These are phyloP conservation scores for Floccularia luteovirens DNA, from an alignment of 768 basidiomycete genomes.

Conservation along the genomic window DNA sequence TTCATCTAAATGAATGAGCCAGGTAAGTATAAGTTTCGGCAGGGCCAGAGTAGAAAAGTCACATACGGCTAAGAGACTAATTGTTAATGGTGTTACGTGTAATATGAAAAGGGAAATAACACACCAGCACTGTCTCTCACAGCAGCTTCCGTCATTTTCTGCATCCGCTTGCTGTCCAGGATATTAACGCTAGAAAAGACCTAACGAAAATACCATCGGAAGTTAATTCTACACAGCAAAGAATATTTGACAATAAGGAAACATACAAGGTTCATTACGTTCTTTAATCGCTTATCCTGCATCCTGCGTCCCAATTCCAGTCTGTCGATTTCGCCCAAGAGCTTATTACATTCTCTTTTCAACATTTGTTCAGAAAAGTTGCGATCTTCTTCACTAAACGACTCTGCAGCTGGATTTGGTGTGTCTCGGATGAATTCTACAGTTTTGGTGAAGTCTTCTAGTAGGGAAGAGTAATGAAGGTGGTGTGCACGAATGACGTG, in stretches of 20 bases:
- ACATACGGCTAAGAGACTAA: neutral
- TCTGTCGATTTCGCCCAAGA: slow-evolving; percentile 36
- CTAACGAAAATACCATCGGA: slow-evolving; percentile 15
- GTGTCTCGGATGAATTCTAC: slow-evolving; percentile 35
- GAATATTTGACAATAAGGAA: neutral
- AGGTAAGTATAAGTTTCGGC: neutral
- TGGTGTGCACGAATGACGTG: slow-evolving; percentile 47
- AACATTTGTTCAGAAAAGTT: slow-evolving; percentile 17
- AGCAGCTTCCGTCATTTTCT: slow-evolving; percentile 30
- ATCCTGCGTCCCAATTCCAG: slow-evolving; percentile 22
- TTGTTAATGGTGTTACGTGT: neutral
- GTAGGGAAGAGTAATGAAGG: slow-evolving; percentile 38
- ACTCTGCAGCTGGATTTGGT: slow-evolving; percentile 27
- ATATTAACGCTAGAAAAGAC: slow-evolving; percentile 41
- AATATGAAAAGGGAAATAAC: neutral
- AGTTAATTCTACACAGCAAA: neutral
- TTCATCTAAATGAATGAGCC: slow-evolving; percentile 7
- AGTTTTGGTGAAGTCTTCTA: slow-evolving; percentile 38
- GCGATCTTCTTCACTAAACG: slow-evolving; percentile 9
- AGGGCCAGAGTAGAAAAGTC: neutral
- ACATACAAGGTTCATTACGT: slow-evolving; percentile 34
- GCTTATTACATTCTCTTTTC: slow-evolving; percentile 29
- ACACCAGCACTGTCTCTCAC: slow-evolving; percentile 21
- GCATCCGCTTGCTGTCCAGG: slow-evolving; percentile 35
- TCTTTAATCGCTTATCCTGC: slow-evolving; percentile 30